These are phyloP conservation scores for Lichina pygmaea DNA, from an alignment of 495 filamentous ascomycete species.

Conservation along the genomic window DNA sequence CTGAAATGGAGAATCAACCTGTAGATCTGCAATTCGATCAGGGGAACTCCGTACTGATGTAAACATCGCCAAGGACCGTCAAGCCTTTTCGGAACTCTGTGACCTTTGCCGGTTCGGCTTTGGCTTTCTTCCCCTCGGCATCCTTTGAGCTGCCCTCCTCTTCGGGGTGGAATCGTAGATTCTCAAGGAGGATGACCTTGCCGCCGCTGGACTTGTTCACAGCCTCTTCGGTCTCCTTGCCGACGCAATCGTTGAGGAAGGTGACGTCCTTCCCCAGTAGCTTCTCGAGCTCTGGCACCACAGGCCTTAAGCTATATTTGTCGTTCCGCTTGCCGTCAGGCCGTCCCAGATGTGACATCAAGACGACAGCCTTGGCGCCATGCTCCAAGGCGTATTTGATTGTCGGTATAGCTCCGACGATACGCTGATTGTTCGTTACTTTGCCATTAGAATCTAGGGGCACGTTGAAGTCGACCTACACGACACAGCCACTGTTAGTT, in stretches of 20 bases:
- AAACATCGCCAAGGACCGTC: slow-evolving; percentile 85
- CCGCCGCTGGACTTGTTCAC: slow-evolving; percentile 66
- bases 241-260: slow-evolving; percentile 81
- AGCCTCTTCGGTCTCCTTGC: slow-evolving; percentile 61
- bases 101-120: slow-evolving; percentile 81
- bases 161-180: slow-evolving; percentile 90
- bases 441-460: slow-evolving; percentile 74
- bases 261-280: slow-evolving; percentile 55
- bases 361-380: slow-evolving; percentile 78
- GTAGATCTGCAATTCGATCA: not conserved
- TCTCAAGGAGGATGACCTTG: slow-evolving; percentile 78
- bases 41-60: slow-evolving; percentile 48
- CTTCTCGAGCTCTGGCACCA: slow-evolving; percentile 78
- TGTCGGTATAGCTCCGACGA: slow-evolving; percentile 86
- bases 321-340: slow-evolving; percentile 69
- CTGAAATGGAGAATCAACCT: slow-evolving; percentile 15
- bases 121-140: slow-evolving; percentile 82
- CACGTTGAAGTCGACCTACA: slow-evolving; percentile 97
- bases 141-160: slow-evolving; percentile 92
- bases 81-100: slow-evolving; percentile 83
- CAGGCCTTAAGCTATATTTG: slow-evolving; percentile 87
- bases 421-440: slow-evolving; percentile 95
- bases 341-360: slow-evolving; percentile 97
- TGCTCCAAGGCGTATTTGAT: slow-evolving; percentile 94
- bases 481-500: not conserved